phyloP scores from a whole-genome alignment of 257 asterid genomes.

The Vinca minor region DNA sequence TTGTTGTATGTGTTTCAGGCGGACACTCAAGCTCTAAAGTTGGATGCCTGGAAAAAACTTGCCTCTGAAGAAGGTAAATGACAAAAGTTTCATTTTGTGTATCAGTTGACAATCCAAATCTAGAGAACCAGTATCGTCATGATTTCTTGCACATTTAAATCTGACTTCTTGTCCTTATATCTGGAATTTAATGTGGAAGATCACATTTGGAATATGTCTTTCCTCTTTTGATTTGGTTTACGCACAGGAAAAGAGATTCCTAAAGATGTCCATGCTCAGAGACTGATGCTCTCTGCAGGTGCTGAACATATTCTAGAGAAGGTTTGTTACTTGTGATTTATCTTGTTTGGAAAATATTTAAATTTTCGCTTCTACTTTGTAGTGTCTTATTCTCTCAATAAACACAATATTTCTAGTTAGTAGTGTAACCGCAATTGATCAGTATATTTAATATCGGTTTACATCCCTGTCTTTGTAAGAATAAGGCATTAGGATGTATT shows the following conservation, averaged over 20 bases:
- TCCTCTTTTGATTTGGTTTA: neutral
- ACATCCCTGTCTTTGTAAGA: neutral
- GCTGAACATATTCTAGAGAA: constrained; percentile 64
- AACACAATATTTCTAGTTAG: neutral
- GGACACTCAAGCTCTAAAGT: constrained; percentile 60
- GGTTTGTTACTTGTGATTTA: constrained; percentile 33
- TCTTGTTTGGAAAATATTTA: neutral
- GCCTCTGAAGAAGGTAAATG: constrained; percentile 80
- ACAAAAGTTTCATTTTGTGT: neutral
- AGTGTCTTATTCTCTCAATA: neutral
- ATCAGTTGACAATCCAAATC: neutral
- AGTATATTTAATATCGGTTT: neutral
- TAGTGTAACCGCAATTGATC: neutral
- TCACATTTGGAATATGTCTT: neutral
- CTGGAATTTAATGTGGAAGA: neutral
- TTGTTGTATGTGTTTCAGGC: constrained; percentile 40
- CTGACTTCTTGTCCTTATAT: neutral
- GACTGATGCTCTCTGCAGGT: constrained; percentile 45
- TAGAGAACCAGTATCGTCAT: neutral
- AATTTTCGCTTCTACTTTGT: neutral
- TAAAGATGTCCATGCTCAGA: constrained; percentile 39
- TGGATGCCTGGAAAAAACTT: constrained; percentile 84
- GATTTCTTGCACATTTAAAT: neutral
- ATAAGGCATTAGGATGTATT: neutral
- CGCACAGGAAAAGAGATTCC: constrained; percentile 72